Evolutionary conservation across 2,329 filamentous ascomycete genomes (phyloP).

Genomic region (Aureobasidium sp.): DNA sequence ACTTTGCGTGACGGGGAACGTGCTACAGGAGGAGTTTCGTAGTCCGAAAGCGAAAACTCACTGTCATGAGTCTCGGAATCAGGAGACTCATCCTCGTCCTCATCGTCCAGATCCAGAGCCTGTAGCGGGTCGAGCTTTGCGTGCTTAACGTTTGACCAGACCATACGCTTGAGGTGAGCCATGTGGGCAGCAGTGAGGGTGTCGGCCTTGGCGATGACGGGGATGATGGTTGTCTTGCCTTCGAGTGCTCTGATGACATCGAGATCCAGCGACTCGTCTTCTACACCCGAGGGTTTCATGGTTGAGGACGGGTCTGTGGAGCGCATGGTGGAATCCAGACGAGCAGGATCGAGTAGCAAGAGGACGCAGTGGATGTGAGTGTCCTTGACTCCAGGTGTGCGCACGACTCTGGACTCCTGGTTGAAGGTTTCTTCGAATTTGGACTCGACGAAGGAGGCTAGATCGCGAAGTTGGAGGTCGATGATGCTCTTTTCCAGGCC

Average conservation of each 20-base stretch:
- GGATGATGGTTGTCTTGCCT: slow-evolving; percentile 91
- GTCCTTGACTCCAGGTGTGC: slow-evolving; percentile 86
- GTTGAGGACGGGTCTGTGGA: slow-evolving; percentile 29
- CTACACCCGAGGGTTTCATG: slow-evolving; percentile 32
- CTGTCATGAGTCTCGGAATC: slow-evolving; percentile 43
- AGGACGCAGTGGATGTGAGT: slow-evolving; percentile 97
- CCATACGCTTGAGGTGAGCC: slow-evolving; percentile 80
- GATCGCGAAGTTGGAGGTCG: slow-evolving; percentile 86
- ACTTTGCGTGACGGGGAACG: slow-evolving; percentile 31
- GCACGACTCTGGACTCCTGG: slow-evolving; percentile 95
- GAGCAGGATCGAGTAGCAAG: slow-evolving; percentile 78
- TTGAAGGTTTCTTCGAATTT: slow-evolving; percentile 98
- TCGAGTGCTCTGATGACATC: slow-evolving; percentile 83
- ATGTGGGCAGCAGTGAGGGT: slow-evolving; percentile 95
- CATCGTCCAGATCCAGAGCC: slow-evolving; percentile 73
- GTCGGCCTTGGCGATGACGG: slow-evolving; percentile 93
- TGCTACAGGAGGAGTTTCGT: slow-evolving; percentile 30
- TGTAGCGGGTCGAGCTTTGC: slow-evolving; percentile 84
- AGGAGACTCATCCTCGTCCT: slow-evolving; percentile 47
- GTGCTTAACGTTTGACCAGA: slow-evolving; percentile 81
- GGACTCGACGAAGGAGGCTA: slow-evolving; percentile 87
- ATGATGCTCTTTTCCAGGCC: slow-evolving; percentile 92
- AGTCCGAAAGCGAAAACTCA: slow-evolving; percentile 37
- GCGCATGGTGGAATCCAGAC: slow-evolving; percentile 72
- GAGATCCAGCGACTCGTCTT: slow-evolving; percentile 81